Evolutionary conservation across 179 eudicot species (phyloP), one percentile per base, ranked within the genome.

Genomic region (Spergularia azorica): DNA sequence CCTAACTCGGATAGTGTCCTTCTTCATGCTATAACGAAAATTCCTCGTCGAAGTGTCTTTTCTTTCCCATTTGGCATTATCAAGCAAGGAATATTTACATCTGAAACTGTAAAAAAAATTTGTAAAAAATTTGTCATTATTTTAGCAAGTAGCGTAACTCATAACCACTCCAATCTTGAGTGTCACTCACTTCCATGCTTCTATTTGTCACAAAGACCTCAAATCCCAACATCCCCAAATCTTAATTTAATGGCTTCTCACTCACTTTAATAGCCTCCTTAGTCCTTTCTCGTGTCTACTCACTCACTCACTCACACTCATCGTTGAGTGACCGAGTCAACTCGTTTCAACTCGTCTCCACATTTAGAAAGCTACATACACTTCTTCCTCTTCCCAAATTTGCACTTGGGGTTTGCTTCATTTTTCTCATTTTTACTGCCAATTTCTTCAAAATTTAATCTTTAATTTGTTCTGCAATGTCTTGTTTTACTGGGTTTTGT

Each of bases 171-270:
- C 26, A 8, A 36, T n/a, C 26, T 6, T 13, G 32, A 13, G 10
- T 56, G 17, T 58, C 64, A 64, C 76, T 55, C 9, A 71, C 67
- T 78, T 71, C 76, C 20, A 64, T 55, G 66, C 81, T 78, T 56
- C 71, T 58, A 78, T n/a, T 5, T 71, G 62, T 60, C 58, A 16
- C 79, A 58, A 57, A 70, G 39, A 16, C 54, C 43, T 41, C 72
- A 56, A 78, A 64, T 72, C 76, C 81, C 72, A 78, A 64, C 80
- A 71, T 72, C 55, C 54, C 76, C 63, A 38, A 71, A 26, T 63
- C 63, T 39, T 10, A 12, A 48, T 76, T 76, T 76, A 67, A 26
- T 26, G 32, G 32, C 32, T 26, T 26, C 32, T 26, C 32, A 26
- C 32, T 26, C 32, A 26, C 32, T 26, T 26, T 26, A 26, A 26